Evolutionary conservation across 1,139 yeast genomes (phyloP).

Genomic region (Zygosaccharomyces pseudobailii): DNA sequence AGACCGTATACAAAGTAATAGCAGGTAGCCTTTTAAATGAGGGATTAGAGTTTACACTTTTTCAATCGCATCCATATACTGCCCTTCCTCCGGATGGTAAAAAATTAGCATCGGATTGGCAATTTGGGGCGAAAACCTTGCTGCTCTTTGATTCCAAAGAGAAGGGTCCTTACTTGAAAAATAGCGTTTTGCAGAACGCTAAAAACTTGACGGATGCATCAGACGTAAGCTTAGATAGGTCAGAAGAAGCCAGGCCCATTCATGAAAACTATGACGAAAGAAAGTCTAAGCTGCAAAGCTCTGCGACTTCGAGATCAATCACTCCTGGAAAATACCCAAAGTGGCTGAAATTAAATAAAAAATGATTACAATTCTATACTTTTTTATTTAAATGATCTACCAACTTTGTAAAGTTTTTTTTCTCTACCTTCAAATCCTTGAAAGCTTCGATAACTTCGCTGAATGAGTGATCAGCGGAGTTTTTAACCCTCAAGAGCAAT

Average conservation of each 20-base stretch:
- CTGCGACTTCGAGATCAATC: not conserved
- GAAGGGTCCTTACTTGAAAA: slow-evolving; percentile 26
- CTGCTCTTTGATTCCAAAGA: slow-evolving; percentile 28
- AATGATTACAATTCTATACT: slow-evolving; percentile 17
- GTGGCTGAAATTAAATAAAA: slow-evolving; percentile 38
- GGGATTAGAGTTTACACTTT: slow-evolving; percentile 38
- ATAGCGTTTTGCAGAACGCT: slow-evolving; percentile 35
- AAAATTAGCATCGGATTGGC: slow-evolving; percentile 22
- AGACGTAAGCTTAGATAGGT: slow-evolving; percentile 34
- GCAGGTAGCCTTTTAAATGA: slow-evolving; percentile 20
- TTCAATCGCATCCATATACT: slow-evolving; percentile 45
- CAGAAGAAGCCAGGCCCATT: not conserved
- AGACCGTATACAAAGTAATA: slow-evolving; percentile 42
- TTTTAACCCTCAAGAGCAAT: slow-evolving; percentile 8
- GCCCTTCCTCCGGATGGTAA: slow-evolving; percentile 27
- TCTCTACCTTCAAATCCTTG: slow-evolving; percentile 8
- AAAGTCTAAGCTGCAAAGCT: not conserved
- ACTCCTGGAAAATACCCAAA: slow-evolving; percentile 33
- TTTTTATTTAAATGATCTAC: slow-evolving; percentile 6
- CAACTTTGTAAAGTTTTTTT: not conserved
- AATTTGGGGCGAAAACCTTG: slow-evolving; percentile 35
- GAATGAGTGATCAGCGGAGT: slow-evolving; percentile 14
- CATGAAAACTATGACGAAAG: not conserved
- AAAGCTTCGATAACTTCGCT: slow-evolving; percentile 10
- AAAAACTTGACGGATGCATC: slow-evolving; percentile 41